phyloP scores from a whole-genome alignment of 306 rosid genomes.

The Casuarina glauca region DNA sequence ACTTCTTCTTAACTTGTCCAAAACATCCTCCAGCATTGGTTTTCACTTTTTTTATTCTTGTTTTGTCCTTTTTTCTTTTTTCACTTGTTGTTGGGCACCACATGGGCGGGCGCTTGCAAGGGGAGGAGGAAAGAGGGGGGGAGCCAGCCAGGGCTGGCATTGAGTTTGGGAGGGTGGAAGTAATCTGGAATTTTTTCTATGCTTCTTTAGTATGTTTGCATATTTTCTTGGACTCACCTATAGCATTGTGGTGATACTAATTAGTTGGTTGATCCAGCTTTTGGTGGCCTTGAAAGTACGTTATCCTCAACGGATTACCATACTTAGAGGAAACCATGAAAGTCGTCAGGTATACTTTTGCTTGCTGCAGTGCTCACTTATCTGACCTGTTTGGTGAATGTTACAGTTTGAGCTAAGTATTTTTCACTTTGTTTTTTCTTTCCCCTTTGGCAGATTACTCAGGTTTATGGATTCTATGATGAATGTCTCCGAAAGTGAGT shows the following conservation, averaged over 20 bases:
- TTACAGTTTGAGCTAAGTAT: constrained; percentile 32
- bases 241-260: constrained; percentile 24
- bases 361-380: constrained; percentile 14
- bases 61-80: background rate
- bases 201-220: constrained; percentile 18
- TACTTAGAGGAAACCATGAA: constrained; percentile 99
- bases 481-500: constrained; percentile 94
- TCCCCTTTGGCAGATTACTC: constrained; percentile 70
- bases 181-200: constrained; percentile 18
- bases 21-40: background rate
- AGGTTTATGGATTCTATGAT: constrained; percentile 95
- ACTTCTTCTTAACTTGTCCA: background rate
- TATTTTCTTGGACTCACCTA: constrained; percentile 14
- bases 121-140: constrained; percentile 10
- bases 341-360: constrained; percentile 84
- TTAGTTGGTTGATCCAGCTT: constrained; percentile 61
- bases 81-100: background rate
- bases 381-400: constrained; percentile 17
- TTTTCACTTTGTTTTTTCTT: background rate
- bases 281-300: constrained; percentile 94
- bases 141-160: too few species aligned
- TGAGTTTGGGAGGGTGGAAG: background rate
- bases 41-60: background rate
- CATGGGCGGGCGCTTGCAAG: background rate
- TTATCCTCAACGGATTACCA: constrained; percentile 91